Evolutionary conservation across 129 eudicot genomes (phyloP).

Genomic region (Escallonia herrerae): DNA sequence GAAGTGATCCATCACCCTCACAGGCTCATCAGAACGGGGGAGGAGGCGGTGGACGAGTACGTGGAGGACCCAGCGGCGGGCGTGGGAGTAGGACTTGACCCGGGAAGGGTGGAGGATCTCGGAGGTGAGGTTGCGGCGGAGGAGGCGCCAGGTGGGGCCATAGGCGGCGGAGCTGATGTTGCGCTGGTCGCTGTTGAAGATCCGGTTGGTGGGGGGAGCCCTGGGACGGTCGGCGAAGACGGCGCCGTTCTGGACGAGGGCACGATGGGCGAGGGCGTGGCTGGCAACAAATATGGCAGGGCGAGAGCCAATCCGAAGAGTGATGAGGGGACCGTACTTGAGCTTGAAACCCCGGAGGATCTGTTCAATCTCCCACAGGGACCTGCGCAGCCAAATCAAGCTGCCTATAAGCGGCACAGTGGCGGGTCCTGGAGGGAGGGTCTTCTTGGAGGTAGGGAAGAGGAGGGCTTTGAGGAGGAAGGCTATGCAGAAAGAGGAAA

Average conservation of each 20-base stretch:
- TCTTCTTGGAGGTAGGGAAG: background rate
- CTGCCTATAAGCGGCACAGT: constrained; percentile 14
- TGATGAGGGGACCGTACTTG: constrained; percentile 47
- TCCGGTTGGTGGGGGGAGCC: background rate
- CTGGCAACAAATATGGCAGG: constrained; percentile 27
- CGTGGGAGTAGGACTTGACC: constrained; percentile 29
- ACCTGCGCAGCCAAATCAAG: constrained; percentile 16
- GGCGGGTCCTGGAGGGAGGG: constrained; percentile 64
- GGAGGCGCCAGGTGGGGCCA: constrained; percentile 49
- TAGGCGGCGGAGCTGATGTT: constrained; percentile 33
- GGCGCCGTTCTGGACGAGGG: constrained; percentile 51
- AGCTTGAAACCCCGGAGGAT: constrained; percentile 21
- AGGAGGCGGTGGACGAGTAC: constrained; percentile 15
- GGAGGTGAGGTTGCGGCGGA: constrained; percentile 44
- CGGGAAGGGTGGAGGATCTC: constrained; percentile 46
- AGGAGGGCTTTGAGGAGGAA: constrained; percentile 17
- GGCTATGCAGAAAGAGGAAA: constrained; percentile 30
- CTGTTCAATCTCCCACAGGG: constrained; percentile 19
- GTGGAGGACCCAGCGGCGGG: constrained; percentile 37
- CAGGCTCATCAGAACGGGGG: background rate
- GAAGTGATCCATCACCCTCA: constrained; percentile 45
- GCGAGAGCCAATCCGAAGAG: constrained; percentile 26
- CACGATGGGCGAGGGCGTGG: constrained; percentile 42
- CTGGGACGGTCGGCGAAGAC: constrained; percentile 51
- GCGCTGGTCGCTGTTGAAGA: constrained; percentile 5